These are phyloP conservation scores for Dichomitus squalens DNA, from an alignment of 1,284 basidiomycete species.

Conservation along the genomic window DNA sequence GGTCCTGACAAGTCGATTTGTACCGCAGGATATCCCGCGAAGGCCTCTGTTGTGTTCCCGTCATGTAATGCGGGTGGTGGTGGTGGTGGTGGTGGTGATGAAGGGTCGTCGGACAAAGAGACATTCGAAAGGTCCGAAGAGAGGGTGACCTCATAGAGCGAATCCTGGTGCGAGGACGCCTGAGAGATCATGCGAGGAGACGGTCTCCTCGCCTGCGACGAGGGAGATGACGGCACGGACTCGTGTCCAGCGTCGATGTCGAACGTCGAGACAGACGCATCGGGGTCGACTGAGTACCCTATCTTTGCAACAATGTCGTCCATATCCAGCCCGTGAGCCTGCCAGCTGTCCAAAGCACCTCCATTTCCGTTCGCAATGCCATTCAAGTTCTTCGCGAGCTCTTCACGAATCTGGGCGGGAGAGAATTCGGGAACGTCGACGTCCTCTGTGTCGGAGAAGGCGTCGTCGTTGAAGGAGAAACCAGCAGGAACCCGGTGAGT, in stretches of 20 bases:
- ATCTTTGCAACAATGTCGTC: constrained; percentile 28
- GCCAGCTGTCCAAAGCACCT: constrained; percentile 9
- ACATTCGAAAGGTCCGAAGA: constrained; percentile 48
- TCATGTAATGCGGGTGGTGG: constrained; percentile 22
- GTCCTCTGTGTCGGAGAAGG: constrained; percentile 63
- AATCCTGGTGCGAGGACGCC: constrained; percentile 25
- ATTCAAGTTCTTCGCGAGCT: constrained; percentile 51
- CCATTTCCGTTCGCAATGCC: constrained; percentile 3
- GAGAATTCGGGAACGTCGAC: constrained; percentile 51
- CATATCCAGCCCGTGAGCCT: constrained; percentile 19
- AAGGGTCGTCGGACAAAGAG: constrained; percentile 35
- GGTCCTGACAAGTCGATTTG: constrained; percentile 48
- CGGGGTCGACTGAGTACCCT: constrained; percentile 40
- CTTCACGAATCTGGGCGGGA: constrained; percentile 56
- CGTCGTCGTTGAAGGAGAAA: constrained; percentile 58
- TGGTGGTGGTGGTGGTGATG: constrained; percentile 2
- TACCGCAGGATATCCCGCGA: constrained; percentile 43
- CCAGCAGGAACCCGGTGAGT: neutral
- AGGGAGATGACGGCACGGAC: constrained; percentile 24
- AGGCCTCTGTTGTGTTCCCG: constrained; percentile 15
- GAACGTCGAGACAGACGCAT: constrained; percentile 60
- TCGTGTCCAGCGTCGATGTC: constrained; percentile 43
- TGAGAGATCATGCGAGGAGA: constrained; percentile 21
- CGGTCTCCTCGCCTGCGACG: neutral
- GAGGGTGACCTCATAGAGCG: constrained; percentile 36